Conservation (phyloP, 176 grass and related monocot genomes). For the Aegilops sharonensis region DNA sequence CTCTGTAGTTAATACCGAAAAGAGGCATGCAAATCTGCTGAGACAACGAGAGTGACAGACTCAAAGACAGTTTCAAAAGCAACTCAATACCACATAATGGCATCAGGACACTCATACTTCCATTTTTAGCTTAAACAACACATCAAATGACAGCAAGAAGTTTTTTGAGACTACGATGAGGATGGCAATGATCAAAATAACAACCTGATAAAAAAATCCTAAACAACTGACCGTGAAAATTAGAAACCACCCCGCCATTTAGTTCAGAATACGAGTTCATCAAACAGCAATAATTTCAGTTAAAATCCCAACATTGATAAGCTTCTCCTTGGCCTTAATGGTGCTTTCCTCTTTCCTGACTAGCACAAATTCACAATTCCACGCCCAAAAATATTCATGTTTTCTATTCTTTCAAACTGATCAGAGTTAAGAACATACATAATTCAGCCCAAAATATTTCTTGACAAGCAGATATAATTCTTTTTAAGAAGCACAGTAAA, state of each 20-base stretch:
- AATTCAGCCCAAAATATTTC: constrained; percentile 4
- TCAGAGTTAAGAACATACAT: background rate
- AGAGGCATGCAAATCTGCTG: background rate
- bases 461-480: background rate
- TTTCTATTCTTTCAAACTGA: background rate
- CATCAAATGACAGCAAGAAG: background rate
- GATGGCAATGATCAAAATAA: background rate
- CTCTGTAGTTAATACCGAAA: background rate
- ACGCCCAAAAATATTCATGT: background rate
- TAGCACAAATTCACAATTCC: background rate
- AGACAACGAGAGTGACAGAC: background rate
- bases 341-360: background rate
- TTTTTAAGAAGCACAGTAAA: background rate
- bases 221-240: background rate
- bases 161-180: background rate
- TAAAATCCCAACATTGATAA: background rate
- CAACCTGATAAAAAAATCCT: background rate
- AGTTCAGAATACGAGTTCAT: background rate
- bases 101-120: background rate
- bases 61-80: background rate
- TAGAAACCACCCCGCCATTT: background rate
- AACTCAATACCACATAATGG: background rate
- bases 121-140: background rate
- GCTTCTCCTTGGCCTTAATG: background rate
- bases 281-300: background rate